These are phyloP conservation scores for Saccharum officinarum DNA, from an alignment of 176 grass and related monocot genomes.

Conservation along the genomic window DNA sequence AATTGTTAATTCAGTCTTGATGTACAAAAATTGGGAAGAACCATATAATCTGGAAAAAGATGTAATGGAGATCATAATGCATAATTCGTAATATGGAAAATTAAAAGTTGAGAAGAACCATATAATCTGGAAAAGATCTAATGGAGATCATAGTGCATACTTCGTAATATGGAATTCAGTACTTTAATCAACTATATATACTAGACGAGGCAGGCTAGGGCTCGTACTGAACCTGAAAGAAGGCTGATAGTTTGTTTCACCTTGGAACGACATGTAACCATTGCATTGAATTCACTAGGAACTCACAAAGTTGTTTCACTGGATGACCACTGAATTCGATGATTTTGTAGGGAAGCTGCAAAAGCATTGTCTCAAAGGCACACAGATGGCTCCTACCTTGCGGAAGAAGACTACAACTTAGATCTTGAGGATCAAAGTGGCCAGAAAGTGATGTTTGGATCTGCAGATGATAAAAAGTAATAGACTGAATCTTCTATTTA, in stretches of 20 bases:
- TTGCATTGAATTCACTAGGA: not conserved
- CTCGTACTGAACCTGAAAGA: slow-evolving; percentile 9
- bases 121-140: not conserved
- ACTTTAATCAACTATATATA: not conserved
- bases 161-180: not conserved
- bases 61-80: not conserved
- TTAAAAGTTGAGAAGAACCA: not conserved
- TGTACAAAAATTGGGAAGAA: not conserved
- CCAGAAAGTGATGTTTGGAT: slow-evolving; percentile 85
- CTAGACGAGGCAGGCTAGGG: not conserved
- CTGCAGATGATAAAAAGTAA: slow-evolving; percentile 84
- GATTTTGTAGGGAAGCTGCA: slow-evolving; percentile 66
- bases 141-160: not conserved
- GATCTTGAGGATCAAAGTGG: slow-evolving; percentile 96
- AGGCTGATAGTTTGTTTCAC: not conserved
- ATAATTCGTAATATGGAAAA: not conserved
- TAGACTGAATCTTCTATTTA: slow-evolving; percentile 10
- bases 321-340: not conserved
- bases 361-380: slow-evolving; percentile 81
- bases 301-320: not conserved
- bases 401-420: slow-evolving; percentile 79
- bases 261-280: slow-evolving; percentile 4
- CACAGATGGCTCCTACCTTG: slow-evolving; percentile 76
- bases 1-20: not conserved
- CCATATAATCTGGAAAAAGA: not conserved